Conservation (phyloP, 2,329 filamentous ascomycete species). For the Aureobasidium sp. region DNA sequence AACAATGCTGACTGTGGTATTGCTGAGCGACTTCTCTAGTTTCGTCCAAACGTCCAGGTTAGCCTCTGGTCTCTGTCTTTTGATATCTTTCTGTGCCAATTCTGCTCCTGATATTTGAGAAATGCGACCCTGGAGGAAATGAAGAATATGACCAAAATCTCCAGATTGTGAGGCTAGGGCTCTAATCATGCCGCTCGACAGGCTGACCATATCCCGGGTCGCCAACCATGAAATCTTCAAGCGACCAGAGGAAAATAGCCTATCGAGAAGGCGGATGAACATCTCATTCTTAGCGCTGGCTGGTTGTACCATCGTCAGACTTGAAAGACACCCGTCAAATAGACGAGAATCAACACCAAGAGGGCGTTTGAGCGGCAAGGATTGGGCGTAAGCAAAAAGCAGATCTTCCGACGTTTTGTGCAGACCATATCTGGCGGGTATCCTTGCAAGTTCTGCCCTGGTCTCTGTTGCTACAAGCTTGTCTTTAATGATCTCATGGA, state of each 20-base stretch:
- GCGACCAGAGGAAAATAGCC: conserved; percentile 29
- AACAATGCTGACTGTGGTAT: conserved; percentile 16
- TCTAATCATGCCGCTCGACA: conserved; percentile 31
- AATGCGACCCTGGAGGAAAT: neutral
- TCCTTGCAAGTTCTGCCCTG: conserved; percentile 5
- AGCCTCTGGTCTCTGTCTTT: neutral
- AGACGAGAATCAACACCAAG: neutral
- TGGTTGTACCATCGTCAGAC: neutral
- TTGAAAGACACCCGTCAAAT: conserved; percentile 1
- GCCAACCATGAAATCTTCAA: conserved; percentile 35
- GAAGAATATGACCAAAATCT: neutral
- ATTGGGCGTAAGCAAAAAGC: neutral
- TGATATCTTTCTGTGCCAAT: neutral
- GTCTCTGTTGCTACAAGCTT: conserved; percentile 21
- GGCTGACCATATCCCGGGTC: conserved; percentile 28
- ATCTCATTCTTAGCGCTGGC: neutral
- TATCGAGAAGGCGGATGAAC: conserved; percentile 17
- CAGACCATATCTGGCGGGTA: neutral
- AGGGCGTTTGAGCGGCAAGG: conserved; percentile 11
- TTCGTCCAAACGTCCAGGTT: neutral
- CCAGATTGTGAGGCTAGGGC: conserved; percentile 18
- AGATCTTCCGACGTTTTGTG: neutral
- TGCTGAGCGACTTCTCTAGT: conserved; percentile 5
- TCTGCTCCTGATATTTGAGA: neutral
- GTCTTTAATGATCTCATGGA: conserved; percentile 33